Evolutionary conservation across 2,329 filamentous ascomycete genomes (phyloP), one percentile per base, ranked within the genome.

Genomic region (Nemania diffusa): DNA sequence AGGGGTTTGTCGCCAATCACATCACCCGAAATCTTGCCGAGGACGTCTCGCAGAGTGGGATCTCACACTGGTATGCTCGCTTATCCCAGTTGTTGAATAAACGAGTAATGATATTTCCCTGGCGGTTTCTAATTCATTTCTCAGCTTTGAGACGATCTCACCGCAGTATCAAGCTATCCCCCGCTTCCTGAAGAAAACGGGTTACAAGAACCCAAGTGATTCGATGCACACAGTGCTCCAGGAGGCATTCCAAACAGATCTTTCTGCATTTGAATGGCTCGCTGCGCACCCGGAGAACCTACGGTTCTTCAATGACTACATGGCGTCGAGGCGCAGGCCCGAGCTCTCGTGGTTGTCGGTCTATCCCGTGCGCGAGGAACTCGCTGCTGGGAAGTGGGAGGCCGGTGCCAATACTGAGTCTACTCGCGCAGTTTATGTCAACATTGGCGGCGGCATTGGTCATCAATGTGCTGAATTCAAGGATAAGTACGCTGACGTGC

Each of bases 381-480:
- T 24, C 22, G 13, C 22, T 62, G 1, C 53, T 37, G 11, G 67
- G n/a, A n/a, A n/a, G n/a, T n/a, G n/a, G n/a, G n/a, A n/a, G n/a
- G n/a, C n/a, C n/a, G n/a, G n/a, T n/a, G n/a, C n/a, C n/a, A n/a
- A n/a, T n/a, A n/a, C n/a, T n/a, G n/a, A n/a, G n/a, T n/a, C n/a
- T n/a, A n/a, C n/a, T n/a, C n/a, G n/a, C n/a, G n/a, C n/a, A n/a
- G n/a, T n/a, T n/a, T n/a, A n/a, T n/a, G n/a, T 71, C 1, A 62
- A 73, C 56, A 57, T 72, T 11, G 72, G 72, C 3, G 72, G 72
- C 2, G 64, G 56, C 0, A 40, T 71, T 1, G 72, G 72, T 0
- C 71, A 72, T 34, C 68, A 73, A n/a, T 71, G 69, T 17, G 61
- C 51, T 0, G 37, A 60, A 27, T 69, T 73, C 34, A 27, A 26